These are phyloP conservation scores for Passalora sequoiae DNA, from an alignment of 2,329 filamentous ascomycete species.

Conservation along the genomic window DNA sequence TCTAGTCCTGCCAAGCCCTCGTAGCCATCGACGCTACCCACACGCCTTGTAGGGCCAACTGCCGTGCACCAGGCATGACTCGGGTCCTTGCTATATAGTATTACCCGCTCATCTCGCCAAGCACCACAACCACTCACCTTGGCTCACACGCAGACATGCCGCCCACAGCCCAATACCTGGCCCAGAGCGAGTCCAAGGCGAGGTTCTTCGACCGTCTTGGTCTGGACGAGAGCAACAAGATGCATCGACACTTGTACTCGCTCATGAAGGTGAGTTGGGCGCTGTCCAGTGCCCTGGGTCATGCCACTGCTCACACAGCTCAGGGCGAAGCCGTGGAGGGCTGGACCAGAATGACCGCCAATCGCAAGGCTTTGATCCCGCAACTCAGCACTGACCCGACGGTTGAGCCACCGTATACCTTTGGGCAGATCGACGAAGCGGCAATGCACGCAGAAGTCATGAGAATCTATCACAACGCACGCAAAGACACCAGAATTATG, in stretches of 20 bases:
- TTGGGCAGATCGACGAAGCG: conserved; percentile 43
- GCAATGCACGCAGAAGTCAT: conserved; percentile 40
- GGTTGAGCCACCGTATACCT: conserved; percentile 29
- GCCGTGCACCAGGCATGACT: not conserved
- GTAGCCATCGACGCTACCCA: not conserved
- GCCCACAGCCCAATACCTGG: conserved; percentile 24
- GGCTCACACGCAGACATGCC: conserved; percentile 8
- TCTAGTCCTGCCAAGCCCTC: not conserved
- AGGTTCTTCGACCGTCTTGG: conserved; percentile 39
- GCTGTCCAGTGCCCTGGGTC: not conserved
- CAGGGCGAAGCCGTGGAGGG: conserved; percentile 39
- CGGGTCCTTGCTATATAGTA: not conserved
- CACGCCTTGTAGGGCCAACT: not conserved
- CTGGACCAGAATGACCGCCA: conserved; percentile 37
- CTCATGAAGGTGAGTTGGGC: conserved; percentile 37
- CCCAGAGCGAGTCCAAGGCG: conserved; percentile 40
- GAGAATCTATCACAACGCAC: conserved; percentile 35
- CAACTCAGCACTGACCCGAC: conserved; percentile 10
- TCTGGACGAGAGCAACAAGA: conserved; percentile 34
- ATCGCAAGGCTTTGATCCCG: conserved; percentile 23
- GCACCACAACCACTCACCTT: not conserved
- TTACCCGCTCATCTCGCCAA: not conserved
- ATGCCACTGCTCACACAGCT: not conserved
- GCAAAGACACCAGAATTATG: conserved; percentile 34
- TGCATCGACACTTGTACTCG: conserved; percentile 34